phyloP scores from a whole-genome alignment of 768 basidiomycete species.

The Hypsizygus marmoreus region DNA sequence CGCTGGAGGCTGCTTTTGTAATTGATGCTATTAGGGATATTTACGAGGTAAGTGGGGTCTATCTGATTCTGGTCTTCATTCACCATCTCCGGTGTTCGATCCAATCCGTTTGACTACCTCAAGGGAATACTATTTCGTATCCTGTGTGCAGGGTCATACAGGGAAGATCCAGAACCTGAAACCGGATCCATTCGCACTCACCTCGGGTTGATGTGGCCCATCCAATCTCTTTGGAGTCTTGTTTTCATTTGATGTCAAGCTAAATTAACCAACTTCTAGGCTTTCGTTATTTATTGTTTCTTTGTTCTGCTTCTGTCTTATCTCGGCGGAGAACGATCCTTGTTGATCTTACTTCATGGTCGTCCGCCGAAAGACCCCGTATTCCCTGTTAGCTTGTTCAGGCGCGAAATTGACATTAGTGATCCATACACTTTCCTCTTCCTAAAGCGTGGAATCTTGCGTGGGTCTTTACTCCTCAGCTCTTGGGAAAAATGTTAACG shows the following conservation, averaged over 20 bases:
- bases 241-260: too few relatives aligned
- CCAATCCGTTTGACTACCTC: too few relatives aligned
- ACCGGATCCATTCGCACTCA: too few relatives aligned
- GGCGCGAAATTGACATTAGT: conserved; percentile 85
- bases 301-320: conserved; percentile 81
- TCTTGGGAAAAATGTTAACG: background rate
- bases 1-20: conserved; percentile 92
- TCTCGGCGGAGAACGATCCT: conserved; percentile 90
- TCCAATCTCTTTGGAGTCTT: too few relatives aligned
- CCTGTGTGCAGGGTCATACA: too few relatives aligned
- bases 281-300: conserved; percentile 94
- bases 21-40: conserved; percentile 94
- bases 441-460: conserved; percentile 92
- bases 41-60: conserved; percentile 74
- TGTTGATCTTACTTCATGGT: conserved; percentile 90
- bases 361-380: conserved; percentile 85
- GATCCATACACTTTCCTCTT: conserved; percentile 95
- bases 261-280: conserved; percentile 56
- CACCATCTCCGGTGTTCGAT: too few relatives aligned
- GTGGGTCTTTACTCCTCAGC: conserved; percentile 42
- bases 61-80: background rate
- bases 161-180: too few relatives aligned
- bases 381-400: conserved; percentile 84
- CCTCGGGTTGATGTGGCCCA: too few relatives aligned
- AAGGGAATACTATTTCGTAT: too few relatives aligned